A percentile compares a stretch with the other conserved stretches of the same genome.
Conservation (phyloP, 208 protist species). For the Trypanosomatidae sp. region DNA sequence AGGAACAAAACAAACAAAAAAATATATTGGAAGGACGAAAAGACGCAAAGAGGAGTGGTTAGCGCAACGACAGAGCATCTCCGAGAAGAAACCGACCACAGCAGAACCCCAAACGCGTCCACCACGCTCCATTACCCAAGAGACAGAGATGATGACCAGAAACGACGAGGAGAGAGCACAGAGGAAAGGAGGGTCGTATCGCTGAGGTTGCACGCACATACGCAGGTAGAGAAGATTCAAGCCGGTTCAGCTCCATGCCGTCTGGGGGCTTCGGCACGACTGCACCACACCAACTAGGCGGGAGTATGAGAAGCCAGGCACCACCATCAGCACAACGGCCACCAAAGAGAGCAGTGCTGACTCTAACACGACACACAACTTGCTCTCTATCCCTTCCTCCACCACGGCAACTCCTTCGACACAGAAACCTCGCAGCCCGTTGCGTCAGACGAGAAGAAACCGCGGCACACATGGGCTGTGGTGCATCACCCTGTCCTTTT, state of each 20-base stretch:
- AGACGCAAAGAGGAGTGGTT: neutral
- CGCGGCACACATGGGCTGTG: neutral
- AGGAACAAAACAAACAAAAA: neutral
- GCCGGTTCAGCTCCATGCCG: neutral
- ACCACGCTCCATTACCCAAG: neutral
- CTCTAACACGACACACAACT: neutral
- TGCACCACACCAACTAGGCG: neutral
- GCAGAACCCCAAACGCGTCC: neutral
- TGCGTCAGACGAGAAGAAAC: conserved; percentile 9
- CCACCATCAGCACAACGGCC: neutral
- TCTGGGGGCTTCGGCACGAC: neutral
- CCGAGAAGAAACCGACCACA: neutral
- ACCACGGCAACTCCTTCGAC: neutral
- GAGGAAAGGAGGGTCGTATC: neutral
- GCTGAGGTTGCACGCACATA: neutral
- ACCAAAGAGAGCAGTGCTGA: neutral
- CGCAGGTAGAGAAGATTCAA: neutral
- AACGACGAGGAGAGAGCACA: neutral
- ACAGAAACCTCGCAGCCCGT: neutral
- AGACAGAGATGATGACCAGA: neutral
- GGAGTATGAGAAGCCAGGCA: neutral
- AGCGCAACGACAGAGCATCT: neutral
- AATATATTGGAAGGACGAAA: neutral
- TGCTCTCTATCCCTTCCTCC: neutral
- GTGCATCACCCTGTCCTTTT: conserved; percentile 13